phyloP scores from a whole-genome alignment of 495 filamentous ascomycete species.

The Xylaria bambusicola region DNA sequence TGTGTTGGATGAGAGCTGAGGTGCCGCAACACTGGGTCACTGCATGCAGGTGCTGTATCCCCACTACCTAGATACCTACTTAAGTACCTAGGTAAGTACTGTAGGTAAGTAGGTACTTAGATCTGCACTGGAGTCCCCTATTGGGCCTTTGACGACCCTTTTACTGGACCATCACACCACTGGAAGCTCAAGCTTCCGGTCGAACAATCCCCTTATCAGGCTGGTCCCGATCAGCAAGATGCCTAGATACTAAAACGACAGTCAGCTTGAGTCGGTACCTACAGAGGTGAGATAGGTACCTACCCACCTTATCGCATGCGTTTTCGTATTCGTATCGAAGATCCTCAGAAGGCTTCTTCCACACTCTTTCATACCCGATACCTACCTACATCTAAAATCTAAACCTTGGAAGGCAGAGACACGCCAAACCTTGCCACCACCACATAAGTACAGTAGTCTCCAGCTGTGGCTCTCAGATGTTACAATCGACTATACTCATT shows the following conservation, averaged over 20 bases:
- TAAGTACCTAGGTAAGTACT: too few relatives aligned
- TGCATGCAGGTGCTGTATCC: too few relatives aligned
- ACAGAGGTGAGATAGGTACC: too few relatives aligned
- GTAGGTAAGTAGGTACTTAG: too few relatives aligned
- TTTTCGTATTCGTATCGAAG: slow-evolving; percentile 22
- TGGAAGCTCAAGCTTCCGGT: slow-evolving; percentile 3
- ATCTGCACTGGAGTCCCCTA: neutral
- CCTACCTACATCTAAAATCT: too few relatives aligned
- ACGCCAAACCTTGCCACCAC: too few relatives aligned
- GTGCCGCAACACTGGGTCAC: too few relatives aligned
- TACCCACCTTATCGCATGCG: slow-evolving; percentile 7
- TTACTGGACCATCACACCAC: slow-evolving; percentile 18
- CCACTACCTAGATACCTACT: too few relatives aligned
- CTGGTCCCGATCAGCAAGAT: neutral
- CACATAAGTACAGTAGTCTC: too few relatives aligned
- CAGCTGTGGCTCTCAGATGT: neutral
- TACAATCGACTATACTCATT: neutral
- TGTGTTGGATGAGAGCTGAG: neutral
- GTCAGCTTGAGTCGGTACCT: too few relatives aligned
- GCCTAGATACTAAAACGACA: slow-evolving; percentile 8
- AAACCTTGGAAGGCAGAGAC: too few relatives aligned
- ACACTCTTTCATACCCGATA: too few relatives aligned
- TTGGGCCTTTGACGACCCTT: slow-evolving; percentile 9
- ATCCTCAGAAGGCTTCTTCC: neutral
- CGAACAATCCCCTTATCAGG: slow-evolving; percentile 1